Percentiles rank a stretch among this genome's conserved stretches.
Evolutionary conservation across 163 green algal genomes (phyloP).

Genomic region (Volvox carteri): DNA sequence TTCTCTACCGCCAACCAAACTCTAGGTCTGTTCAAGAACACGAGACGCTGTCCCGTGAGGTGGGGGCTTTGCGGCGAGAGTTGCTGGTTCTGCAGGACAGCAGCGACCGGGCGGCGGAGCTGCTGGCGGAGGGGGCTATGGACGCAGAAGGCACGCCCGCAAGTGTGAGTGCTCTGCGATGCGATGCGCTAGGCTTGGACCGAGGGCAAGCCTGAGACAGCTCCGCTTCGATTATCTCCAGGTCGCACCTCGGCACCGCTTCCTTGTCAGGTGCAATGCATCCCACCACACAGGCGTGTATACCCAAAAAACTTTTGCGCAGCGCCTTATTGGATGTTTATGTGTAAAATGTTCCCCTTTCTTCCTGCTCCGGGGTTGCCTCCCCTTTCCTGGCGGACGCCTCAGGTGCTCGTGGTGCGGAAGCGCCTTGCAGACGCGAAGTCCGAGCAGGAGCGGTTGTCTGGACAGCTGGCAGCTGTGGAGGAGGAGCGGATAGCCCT

Average conservation of each 20-base stretch:
- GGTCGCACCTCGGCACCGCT: no score
- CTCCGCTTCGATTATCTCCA: no score
- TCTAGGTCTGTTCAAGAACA: constrained; percentile 22
- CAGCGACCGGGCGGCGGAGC: constrained; percentile 7
- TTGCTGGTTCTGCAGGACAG: constrained; percentile 29
- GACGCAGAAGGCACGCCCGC: constrained; percentile 29
- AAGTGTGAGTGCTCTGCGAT: constrained; percentile 53
- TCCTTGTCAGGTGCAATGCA: no score
- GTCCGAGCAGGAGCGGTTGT: constrained; percentile 49
- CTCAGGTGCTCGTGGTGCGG: constrained; percentile 47
- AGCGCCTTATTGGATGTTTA: no score
- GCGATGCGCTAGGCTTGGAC: no score
- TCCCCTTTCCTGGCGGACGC: not conserved
- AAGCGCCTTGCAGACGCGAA: constrained; percentile 52
- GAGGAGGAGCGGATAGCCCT: not conserved
- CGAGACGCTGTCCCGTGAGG: constrained; percentile 34
- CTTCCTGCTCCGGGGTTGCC: not conserved
- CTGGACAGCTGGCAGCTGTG: not conserved
- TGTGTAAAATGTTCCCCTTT: no score
- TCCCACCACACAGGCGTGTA: no score
- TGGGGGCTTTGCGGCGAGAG: constrained; percentile 19
- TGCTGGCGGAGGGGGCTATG: not conserved
- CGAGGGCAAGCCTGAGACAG: no score
- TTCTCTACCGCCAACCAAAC: no score
- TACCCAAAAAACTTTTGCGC: no score